Conservation (phyloP, 768 basidiomycete genomes). For the Antrodiella citrinella region DNA sequence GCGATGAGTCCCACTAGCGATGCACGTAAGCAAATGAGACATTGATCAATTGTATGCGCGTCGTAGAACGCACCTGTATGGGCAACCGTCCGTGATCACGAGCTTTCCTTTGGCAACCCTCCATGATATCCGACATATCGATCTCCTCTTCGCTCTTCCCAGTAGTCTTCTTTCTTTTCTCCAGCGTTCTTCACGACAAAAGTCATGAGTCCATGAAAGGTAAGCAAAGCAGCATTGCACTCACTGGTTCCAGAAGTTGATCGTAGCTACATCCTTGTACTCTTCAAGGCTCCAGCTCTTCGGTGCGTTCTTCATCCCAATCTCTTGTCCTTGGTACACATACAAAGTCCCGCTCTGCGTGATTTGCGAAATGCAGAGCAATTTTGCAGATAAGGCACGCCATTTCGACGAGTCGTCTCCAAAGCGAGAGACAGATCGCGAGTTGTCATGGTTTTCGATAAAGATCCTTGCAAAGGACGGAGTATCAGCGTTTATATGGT, state of each 20-base stretch:
- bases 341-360: constrained; percentile 61
- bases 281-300: constrained; percentile 59
- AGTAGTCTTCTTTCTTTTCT: constrained; percentile 17
- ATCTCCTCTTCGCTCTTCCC: constrained; percentile 28
- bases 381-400: constrained; percentile 52
- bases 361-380: constrained; percentile 53
- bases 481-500: background rate
- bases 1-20: constrained; percentile 46
- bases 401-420: constrained; percentile 51
- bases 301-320: constrained; percentile 60
- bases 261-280: constrained; percentile 61
- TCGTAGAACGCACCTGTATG: constrained; percentile 41
- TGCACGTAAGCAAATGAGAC: background rate
- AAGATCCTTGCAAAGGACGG: constrained; percentile 48
- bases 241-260: constrained; percentile 51
- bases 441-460: constrained; percentile 67
- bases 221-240: constrained; percentile 16
- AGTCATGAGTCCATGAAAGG: background rate
- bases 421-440: constrained; percentile 57
- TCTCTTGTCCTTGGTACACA: constrained; percentile 71
- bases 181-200: background rate
- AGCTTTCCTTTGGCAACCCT: constrained; percentile 50
- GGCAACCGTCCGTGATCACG: constrained; percentile 67
- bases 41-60: background rate
- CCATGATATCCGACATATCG: constrained; percentile 56